phyloP scores from a whole-genome alignment of 148 eudicot genomes.

The Rhododendron ferrugineum region DNA sequence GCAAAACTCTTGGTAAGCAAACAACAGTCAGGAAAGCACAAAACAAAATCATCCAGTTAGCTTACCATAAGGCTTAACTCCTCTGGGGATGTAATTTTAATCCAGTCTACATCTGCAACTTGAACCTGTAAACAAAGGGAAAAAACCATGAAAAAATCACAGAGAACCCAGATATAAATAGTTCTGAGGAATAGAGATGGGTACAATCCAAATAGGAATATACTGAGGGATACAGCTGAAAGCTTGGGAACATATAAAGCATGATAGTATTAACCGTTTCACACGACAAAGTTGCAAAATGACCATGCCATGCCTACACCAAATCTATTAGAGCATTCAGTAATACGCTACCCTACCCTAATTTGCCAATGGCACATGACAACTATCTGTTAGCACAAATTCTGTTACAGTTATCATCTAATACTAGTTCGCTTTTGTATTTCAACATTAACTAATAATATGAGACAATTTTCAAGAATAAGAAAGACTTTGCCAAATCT shows the following conservation, averaged over 20 bases:
- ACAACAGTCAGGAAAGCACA: slow-evolving; percentile 9
- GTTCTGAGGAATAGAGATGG: background rate
- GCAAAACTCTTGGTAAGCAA: slow-evolving; percentile 18
- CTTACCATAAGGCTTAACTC: slow-evolving; percentile 64
- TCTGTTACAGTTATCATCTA: background rate
- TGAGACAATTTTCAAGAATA: background rate
- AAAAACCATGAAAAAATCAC: slow-evolving; percentile 7
- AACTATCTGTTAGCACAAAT: background rate
- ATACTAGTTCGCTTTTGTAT: background rate
- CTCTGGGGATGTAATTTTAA: slow-evolving; percentile 55
- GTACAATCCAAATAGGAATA: background rate
- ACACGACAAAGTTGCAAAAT: background rate
- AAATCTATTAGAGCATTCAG: background rate
- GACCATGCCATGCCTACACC: too few species aligned
- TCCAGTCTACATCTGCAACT: slow-evolving; percentile 89
- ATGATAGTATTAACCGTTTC: background rate
- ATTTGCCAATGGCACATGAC: background rate
- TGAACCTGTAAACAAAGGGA: slow-evolving; percentile 39
- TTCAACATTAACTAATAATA: background rate
- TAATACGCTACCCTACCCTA: background rate
- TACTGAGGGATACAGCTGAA: background rate
- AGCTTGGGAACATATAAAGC: background rate
- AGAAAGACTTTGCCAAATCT: background rate
- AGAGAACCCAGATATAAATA: slow-evolving; percentile 1
- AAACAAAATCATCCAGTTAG: background rate